A percentile compares a stretch with the other conserved stretches of the same genome.
These are phyloP conservation scores for Puccinia hordei DNA, from an alignment of 1,284 basidiomycete species.

Conservation along the genomic window DNA sequence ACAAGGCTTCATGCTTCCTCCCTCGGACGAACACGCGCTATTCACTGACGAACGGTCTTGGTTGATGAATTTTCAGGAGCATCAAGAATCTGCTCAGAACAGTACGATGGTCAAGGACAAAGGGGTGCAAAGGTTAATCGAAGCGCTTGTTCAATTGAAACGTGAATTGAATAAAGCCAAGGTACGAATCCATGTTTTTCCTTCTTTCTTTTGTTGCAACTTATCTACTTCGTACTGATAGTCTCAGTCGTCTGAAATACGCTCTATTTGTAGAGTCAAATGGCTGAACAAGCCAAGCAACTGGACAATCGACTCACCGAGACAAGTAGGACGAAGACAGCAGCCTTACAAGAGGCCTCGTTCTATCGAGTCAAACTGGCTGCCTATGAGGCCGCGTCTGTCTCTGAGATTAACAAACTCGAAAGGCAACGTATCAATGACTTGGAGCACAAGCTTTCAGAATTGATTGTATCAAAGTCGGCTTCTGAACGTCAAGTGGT, in stretches of 20 bases:
- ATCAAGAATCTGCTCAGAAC: constrained; percentile 7
- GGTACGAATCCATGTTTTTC: constrained; percentile 60
- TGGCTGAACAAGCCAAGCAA: constrained; percentile 73
- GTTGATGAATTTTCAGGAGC: constrained; percentile 46
- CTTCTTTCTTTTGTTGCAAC: neutral
- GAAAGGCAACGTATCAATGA: constrained; percentile 79
- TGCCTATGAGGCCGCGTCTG: constrained; percentile 75
- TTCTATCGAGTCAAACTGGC: constrained; percentile 92
- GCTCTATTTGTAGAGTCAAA: constrained; percentile 64
- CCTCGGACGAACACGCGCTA: constrained; percentile 56
- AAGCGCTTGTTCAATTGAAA: constrained; percentile 56
- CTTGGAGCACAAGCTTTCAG: constrained; percentile 76
- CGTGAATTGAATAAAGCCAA: constrained; percentile 54
- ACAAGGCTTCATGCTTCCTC: constrained; percentile 76
- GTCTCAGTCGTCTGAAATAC: constrained; percentile 50
- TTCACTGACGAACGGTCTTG: constrained; percentile 53
- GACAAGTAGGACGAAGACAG: constrained; percentile 74
- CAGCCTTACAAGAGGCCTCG: constrained; percentile 89
- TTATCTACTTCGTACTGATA: neutral
- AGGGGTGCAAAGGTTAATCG: constrained; percentile 60
- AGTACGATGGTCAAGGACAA: constrained; percentile 40
- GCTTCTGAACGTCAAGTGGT: constrained; percentile 74
- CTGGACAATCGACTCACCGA: constrained; percentile 78
- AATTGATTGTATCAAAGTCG: constrained; percentile 71
- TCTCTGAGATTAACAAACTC: constrained; percentile 65